Conservation (phyloP, 2,329 filamentous ascomycete species). For the Talaromyces sp. region DNA sequence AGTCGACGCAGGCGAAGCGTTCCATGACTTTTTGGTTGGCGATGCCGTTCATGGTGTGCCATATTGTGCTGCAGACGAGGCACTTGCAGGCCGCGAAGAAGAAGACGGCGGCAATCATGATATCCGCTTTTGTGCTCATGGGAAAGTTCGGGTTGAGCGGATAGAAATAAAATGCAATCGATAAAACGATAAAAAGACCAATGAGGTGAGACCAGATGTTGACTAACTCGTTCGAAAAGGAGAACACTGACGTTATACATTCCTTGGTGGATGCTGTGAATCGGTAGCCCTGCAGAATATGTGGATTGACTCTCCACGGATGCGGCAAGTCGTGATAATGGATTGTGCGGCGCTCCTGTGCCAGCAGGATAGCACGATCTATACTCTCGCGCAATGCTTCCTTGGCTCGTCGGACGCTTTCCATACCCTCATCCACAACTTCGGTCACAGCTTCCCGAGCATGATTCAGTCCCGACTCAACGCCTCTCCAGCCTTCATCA, state of each 20-base stretch:
- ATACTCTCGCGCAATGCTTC: slow-evolving; percentile 81
- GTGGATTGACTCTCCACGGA: slow-evolving; percentile 92
- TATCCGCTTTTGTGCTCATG: slow-evolving; percentile 79
- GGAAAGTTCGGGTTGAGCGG: slow-evolving; percentile 82
- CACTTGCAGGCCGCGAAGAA: slow-evolving; percentile 96
- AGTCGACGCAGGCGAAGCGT: slow-evolving; percentile 95
- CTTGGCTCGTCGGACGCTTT: slow-evolving; percentile 76
- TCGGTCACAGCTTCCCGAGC: slow-evolving; percentile 69
- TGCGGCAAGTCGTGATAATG: slow-evolving; percentile 84
- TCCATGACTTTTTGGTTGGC: slow-evolving; percentile 86
- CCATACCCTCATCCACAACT: slow-evolving; percentile 76
- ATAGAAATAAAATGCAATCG: slow-evolving; percentile 94
- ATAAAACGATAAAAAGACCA: slow-evolving; percentile 80
- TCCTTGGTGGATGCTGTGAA: slow-evolving; percentile 90
- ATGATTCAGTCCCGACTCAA: slow-evolving; percentile 73
- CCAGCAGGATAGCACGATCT: slow-evolving; percentile 69
- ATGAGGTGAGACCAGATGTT: slow-evolving; percentile 98
- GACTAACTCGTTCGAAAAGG: slow-evolving; percentile 85
- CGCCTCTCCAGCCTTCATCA: slow-evolving; percentile 72
- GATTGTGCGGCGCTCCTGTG: slow-evolving; percentile 77
- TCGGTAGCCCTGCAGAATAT: slow-evolving; percentile 87
- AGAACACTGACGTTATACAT: slow-evolving; percentile 78
- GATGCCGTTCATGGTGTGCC: slow-evolving; percentile 99
- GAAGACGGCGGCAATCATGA: slow-evolving; percentile 88
- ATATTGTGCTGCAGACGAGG: slow-evolving; percentile 88